phyloP scores from a whole-genome alignment of 2,329 filamentous ascomycete species.

The Neoascochyta sp. region DNA sequence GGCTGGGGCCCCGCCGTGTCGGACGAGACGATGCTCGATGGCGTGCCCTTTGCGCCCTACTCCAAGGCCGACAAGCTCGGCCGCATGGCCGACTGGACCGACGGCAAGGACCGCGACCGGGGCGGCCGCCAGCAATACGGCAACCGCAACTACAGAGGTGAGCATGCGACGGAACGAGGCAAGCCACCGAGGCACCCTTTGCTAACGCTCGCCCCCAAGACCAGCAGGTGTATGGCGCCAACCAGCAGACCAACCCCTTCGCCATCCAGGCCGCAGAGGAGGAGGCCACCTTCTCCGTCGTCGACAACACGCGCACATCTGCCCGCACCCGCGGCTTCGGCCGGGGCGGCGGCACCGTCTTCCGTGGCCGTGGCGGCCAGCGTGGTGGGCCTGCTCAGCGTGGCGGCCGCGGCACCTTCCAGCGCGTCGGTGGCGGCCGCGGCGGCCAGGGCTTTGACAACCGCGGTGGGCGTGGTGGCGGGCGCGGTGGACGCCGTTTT shows the following conservation, averaged over 20 bases:
- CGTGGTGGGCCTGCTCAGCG: constrained; percentile 74
- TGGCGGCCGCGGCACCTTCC: constrained; percentile 67
- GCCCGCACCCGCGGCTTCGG: constrained; percentile 77
- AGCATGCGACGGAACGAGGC: neutral
- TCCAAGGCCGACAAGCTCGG: constrained; percentile 98
- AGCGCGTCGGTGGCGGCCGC: constrained; percentile 64
- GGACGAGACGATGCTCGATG: constrained; percentile 82
- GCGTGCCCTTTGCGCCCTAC: constrained; percentile 95
- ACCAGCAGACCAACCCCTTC: constrained; percentile 73
- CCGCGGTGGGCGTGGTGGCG: constrained; percentile 62
- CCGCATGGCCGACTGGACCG: constrained; percentile 99
- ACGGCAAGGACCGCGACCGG: constrained; percentile 76
- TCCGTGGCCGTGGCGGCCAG: constrained; percentile 71
- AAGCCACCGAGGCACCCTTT: neutral
- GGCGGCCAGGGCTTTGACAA: constrained; percentile 69
- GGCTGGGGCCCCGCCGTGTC: constrained; percentile 81
- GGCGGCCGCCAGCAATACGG: constrained; percentile 79
- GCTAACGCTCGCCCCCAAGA: constrained; percentile 52
- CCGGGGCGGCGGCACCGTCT: constrained; percentile 84
- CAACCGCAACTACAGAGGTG: constrained; percentile 88
- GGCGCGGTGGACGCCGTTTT: constrained; percentile 77
- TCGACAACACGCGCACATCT: constrained; percentile 88
- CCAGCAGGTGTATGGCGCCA: constrained; percentile 94
- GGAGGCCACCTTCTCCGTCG: constrained; percentile 95
- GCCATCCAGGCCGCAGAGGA: constrained; percentile 89